Conservation (phyloP, 208 protist species). For the Leishmania braziliensis region DNA sequence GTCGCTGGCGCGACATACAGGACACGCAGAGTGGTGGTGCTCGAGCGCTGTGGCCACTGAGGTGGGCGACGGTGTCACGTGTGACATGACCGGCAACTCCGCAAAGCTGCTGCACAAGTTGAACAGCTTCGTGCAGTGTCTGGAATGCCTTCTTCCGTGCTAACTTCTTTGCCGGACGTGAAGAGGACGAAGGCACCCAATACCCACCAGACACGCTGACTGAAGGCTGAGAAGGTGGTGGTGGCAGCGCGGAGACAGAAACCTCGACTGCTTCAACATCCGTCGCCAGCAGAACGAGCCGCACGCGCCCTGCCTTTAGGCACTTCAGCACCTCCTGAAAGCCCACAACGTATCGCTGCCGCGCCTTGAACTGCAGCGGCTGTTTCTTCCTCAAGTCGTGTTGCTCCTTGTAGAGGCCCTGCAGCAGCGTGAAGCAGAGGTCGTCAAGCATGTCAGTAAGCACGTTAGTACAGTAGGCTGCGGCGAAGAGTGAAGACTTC, state of each 20-base stretch:
- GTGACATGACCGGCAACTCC: background rate
- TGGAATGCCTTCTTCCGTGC: slow-evolving; percentile 29
- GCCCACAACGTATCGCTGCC: slow-evolving; percentile 66
- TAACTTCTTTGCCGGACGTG: background rate
- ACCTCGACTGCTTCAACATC: slow-evolving; percentile 47
- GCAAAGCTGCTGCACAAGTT: slow-evolving; percentile 32
- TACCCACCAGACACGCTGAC: background rate
- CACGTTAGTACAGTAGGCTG: slow-evolving; percentile 45
- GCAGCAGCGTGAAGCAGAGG: slow-evolving; percentile 64
- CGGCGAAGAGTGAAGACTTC: slow-evolving; percentile 34
- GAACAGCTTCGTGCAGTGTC: slow-evolving; percentile 41
- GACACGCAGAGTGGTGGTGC: slow-evolving; percentile 39
- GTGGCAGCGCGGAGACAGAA: background rate
- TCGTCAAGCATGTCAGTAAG: slow-evolving; percentile 68
- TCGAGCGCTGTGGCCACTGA: background rate
- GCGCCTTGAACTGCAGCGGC: slow-evolving; percentile 58
- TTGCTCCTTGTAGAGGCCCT: slow-evolving; percentile 62
- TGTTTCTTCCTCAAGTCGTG: slow-evolving; percentile 51
- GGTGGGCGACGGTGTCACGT: background rate
- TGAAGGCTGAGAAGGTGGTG: background rate
- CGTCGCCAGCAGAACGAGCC: slow-evolving; percentile 58
- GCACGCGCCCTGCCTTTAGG: slow-evolving; percentile 44
- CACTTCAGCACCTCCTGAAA: slow-evolving; percentile 64
- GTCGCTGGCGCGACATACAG: slow-evolving; percentile 60
- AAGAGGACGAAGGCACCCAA: background rate